Evolutionary conservation across 805 yeast genomes (phyloP).

Genomic region (Ogataea siamensis): DNA sequence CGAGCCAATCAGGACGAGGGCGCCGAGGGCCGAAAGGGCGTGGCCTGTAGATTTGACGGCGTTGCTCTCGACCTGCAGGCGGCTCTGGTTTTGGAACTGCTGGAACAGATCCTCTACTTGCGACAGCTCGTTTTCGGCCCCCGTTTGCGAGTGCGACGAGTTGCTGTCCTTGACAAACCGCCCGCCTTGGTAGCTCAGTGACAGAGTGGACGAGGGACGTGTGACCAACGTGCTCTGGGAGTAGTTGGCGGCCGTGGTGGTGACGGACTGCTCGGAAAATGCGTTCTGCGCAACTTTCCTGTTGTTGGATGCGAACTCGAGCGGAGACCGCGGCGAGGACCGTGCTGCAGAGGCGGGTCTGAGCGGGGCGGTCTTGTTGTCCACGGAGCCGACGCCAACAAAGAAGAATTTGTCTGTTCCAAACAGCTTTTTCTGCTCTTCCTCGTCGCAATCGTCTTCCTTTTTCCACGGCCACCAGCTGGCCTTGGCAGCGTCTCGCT

Average conservation of each 20-base stretch:
- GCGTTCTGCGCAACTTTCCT: neutral
- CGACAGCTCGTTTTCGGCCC: too few relatives aligned
- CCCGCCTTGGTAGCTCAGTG: conserved; percentile 1
- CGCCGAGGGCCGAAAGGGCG: conserved; percentile 24
- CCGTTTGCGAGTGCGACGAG: too few relatives aligned
- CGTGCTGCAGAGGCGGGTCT: conserved; percentile 2
- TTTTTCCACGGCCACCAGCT: conserved; percentile 15
- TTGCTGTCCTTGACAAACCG: too few relatives aligned
- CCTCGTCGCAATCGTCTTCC: conserved; percentile 21
- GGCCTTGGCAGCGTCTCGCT: conserved; percentile 1
- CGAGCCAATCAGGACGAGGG: conserved; percentile 22
- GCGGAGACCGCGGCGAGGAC: conserved; percentile 2
- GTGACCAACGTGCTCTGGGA: neutral
- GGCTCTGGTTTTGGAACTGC: conserved; percentile 19
- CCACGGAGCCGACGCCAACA: conserved; percentile 29
- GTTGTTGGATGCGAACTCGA: conserved; percentile 3
- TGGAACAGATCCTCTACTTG: conserved; percentile 16
- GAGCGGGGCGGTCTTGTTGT: conserved; percentile 4
- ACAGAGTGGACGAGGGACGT: conserved; percentile 3
- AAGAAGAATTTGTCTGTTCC: conserved; percentile 29
- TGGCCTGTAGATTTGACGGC: conserved; percentile 12
- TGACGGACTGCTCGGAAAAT: too few relatives aligned
- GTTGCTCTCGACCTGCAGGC: conserved; percentile 11
- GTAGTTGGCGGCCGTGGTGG: neutral
- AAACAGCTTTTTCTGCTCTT: conserved; percentile 17